Percentiles rank a stretch among this genome's conserved stretches.
These are phyloP conservation scores for Pyricularia sp. DNA, from an alignment of 2,329 filamentous ascomycete species.

Conservation along the genomic window DNA sequence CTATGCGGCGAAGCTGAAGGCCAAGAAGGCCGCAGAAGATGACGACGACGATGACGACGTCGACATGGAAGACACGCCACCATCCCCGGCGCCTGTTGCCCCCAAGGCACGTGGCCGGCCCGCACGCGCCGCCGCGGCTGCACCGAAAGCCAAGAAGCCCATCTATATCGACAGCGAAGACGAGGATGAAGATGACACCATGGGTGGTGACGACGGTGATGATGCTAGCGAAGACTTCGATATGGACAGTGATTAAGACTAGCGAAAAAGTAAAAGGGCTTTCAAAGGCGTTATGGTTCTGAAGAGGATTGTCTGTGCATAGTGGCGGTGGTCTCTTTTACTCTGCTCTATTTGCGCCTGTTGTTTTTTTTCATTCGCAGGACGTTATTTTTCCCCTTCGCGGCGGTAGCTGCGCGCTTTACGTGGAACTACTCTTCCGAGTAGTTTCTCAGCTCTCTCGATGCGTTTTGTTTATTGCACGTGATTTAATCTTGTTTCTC, in stretches of 20 bases:
- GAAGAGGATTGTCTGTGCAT: background rate
- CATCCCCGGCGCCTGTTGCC: constrained; percentile 16
- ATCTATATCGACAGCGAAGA: constrained; percentile 26
- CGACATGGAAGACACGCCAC: constrained; percentile 14
- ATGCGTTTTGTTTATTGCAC: background rate
- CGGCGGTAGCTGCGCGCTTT: background rate
- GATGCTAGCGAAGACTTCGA: constrained; percentile 28
- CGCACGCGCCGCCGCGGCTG: constrained; percentile 30
- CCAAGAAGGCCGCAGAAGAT: constrained; percentile 26
- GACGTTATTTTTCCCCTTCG: background rate
- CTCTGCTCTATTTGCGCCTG: background rate
- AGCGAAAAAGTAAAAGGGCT: background rate
- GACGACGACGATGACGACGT: constrained; percentile 22
- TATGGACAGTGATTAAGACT: background rate
- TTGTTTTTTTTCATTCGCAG: background rate
- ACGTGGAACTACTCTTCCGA: background rate
- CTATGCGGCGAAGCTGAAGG: constrained; percentile 38
- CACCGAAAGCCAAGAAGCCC: constrained; percentile 27
- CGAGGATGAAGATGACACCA: constrained; percentile 15
- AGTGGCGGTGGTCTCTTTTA: background rate
- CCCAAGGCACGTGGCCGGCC: constrained; percentile 24
- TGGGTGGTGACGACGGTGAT: constrained; percentile 21
- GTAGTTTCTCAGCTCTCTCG: background rate
- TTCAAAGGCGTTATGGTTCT: background rate
- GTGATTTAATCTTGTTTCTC: background rate